Evolutionary conservation across 805 yeast genomes (phyloP).

Genomic region (Teunomyces gatunensis): DNA sequence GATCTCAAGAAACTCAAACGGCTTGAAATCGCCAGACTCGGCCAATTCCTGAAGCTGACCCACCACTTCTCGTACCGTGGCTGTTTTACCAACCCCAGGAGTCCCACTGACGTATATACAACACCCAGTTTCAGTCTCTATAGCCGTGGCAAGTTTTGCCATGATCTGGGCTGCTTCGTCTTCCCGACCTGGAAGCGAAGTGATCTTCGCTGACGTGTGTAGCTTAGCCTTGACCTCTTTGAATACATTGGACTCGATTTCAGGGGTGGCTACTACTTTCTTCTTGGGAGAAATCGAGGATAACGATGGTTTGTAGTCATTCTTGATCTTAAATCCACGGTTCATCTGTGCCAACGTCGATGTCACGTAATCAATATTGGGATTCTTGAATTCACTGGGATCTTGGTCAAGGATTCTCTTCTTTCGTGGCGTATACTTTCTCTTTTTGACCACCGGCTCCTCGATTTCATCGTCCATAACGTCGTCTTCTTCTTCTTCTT

Average conservation of each 20-base stretch:
- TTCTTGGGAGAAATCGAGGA: conserved; percentile 19
- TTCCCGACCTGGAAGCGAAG: conserved; percentile 80
- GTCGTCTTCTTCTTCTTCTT: conserved; percentile 14
- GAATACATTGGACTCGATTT: conserved; percentile 28
- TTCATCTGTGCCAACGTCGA: conserved; percentile 20
- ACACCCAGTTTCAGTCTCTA: conserved; percentile 69
- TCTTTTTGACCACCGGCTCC: conserved; percentile 7
- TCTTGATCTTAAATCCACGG: conserved; percentile 24
- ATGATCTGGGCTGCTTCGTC: conserved; percentile 73
- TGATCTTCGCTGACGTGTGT: conserved; percentile 44
- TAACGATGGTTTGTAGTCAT: conserved; percentile 16
- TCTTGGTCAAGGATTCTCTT: conserved; percentile 7
- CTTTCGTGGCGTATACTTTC: conserved; percentile 7
- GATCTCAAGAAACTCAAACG: conserved; percentile 77
- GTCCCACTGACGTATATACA: conserved; percentile 93
- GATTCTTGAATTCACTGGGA: conserved; percentile 17
- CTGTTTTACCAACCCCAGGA: conserved; percentile 97
- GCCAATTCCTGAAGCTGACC: conserved; percentile 52
- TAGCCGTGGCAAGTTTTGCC: conserved; percentile 65
- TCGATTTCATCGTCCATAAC: conserved; percentile 13
- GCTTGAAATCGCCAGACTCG: conserved; percentile 23
- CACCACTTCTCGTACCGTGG: conserved; percentile 85
- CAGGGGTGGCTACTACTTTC: background rate
- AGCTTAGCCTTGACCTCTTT: conserved; percentile 40
- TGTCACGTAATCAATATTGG: conserved; percentile 14